Evolutionary conservation across 225 moss, liverwort and hornwort genomes (phyloP).

Genomic region (Polytrichum formosum): DNA sequence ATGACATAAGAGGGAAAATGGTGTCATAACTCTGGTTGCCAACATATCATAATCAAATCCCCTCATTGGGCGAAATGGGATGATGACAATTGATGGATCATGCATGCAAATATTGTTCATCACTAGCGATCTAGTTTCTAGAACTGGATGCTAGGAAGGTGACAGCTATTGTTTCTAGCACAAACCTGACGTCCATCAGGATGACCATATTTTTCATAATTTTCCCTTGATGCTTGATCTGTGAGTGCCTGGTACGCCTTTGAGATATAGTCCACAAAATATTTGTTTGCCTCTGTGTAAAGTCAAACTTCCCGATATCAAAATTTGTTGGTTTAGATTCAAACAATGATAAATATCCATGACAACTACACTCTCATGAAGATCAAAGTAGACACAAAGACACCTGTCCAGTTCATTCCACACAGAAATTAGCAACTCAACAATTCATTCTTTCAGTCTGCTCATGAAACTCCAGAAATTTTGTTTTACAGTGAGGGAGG

Average conservation of each 20-base stretch:
- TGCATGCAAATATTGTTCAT: no score
- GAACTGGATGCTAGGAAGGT: background rate
- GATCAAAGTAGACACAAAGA: background rate
- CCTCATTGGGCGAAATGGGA: background rate
- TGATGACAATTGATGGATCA: no score
- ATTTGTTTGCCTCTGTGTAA: conserved; percentile 77
- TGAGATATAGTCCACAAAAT: conserved; percentile 81
- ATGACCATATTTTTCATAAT: conserved; percentile 93
- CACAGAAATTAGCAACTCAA: no score
- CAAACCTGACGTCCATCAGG: conserved; percentile 91
- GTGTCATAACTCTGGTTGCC: background rate
- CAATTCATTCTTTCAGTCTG: no score
- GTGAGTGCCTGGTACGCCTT: conserved; percentile 99
- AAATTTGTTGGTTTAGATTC: background rate
- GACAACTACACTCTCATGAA: background rate
- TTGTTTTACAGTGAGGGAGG: background rate
- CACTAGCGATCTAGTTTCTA: no score
- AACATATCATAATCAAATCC: background rate
- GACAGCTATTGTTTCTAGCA: background rate
- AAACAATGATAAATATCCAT: background rate
- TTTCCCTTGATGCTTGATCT: conserved; percentile 74
- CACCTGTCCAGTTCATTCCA: no score
- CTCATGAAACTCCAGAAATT: no score
- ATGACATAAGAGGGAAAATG: background rate
- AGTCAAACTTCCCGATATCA: background rate